These are phyloP conservation scores for Farysia itapuensis DNA, from an alignment of 1,284 basidiomycete genomes.

Conservation along the genomic window DNA sequence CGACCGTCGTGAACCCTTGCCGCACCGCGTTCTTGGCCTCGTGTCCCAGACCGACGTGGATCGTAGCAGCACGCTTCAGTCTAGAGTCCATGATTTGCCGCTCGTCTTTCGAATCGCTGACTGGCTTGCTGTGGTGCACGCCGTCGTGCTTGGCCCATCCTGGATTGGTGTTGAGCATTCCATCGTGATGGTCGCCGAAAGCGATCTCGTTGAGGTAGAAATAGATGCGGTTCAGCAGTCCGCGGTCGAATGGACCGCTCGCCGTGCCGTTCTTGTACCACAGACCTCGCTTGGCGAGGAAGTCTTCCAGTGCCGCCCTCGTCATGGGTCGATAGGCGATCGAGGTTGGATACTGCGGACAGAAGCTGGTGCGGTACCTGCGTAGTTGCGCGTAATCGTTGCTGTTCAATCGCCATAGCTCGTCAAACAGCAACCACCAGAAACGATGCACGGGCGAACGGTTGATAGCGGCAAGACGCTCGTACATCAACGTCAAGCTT, in stretches of 20 bases:
- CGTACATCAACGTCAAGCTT: slow-evolving; percentile 67
- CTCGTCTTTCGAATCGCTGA: slow-evolving; percentile 22
- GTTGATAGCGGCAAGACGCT: slow-evolving; percentile 67
- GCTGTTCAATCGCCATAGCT: slow-evolving; percentile 55
- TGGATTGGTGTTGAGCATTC: slow-evolving; percentile 3
- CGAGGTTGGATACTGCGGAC: slow-evolving; percentile 72
- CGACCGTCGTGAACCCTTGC: slow-evolving; percentile 68
- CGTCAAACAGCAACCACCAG: slow-evolving; percentile 81
- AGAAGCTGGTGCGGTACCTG: slow-evolving; percentile 70
- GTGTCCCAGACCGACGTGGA: slow-evolving; percentile 64
- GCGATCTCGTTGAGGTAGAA: slow-evolving; percentile 74
- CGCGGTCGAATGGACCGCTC: slow-evolving; percentile 67
- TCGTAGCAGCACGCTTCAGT: slow-evolving; percentile 16
- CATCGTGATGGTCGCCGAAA: slow-evolving; percentile 60
- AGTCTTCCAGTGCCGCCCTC: slow-evolving; percentile 69
- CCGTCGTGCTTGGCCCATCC: slow-evolving; percentile 4
- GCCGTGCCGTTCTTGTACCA: slow-evolving; percentile 64
- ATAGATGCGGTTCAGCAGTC: slow-evolving; percentile 75
- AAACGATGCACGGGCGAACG: slow-evolving; percentile 67
- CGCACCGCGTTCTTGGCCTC: slow-evolving; percentile 67
- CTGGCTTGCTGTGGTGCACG: slow-evolving; percentile 52
- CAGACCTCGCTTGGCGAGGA: slow-evolving; percentile 69
- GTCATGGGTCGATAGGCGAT: slow-evolving; percentile 76
- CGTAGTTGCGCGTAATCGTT: slow-evolving; percentile 64
- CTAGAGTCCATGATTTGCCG: slow-evolving; percentile 28